Conservation (phyloP, 1,284 basidiomycete species). For the Apiotrichum gamsii region DNA sequence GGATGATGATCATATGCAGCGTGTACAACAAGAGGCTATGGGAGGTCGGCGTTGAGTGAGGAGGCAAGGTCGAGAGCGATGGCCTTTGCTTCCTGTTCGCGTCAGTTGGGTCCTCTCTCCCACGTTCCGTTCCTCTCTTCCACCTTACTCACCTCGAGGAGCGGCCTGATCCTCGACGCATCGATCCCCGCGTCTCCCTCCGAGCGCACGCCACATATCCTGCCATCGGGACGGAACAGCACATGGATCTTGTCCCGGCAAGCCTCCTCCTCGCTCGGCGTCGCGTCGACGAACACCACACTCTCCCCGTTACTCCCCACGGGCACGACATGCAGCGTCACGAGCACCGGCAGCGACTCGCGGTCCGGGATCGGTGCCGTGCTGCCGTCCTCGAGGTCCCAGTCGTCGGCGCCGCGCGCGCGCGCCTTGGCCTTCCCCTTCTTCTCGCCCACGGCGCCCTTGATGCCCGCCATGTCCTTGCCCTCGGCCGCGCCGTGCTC, state of each 20-base stretch:
- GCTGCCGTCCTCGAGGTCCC: slow-evolving; percentile 44
- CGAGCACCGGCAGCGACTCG: slow-evolving; percentile 38
- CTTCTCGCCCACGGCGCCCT: slow-evolving; percentile 37
- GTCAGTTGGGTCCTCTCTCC: neutral
- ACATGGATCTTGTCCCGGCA: slow-evolving; percentile 41
- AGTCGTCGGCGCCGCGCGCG: slow-evolving; percentile 41
- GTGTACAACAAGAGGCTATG: slow-evolving; percentile 10
- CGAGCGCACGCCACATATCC: slow-evolving; percentile 40
- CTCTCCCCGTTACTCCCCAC: slow-evolving; percentile 7
- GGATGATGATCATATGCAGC: too few species aligned
- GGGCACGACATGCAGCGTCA: slow-evolving; percentile 43
- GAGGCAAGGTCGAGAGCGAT: slow-evolving; percentile 11
- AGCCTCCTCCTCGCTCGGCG: slow-evolving; percentile 41
- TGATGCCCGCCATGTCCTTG: slow-evolving; percentile 35
- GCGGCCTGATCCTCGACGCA: slow-evolving; percentile 21
- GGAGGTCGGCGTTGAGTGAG: slow-evolving; percentile 14
- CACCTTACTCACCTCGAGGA: slow-evolving; percentile 21
- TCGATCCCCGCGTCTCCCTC: slow-evolving; percentile 40
- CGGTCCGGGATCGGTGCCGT: slow-evolving; percentile 23
- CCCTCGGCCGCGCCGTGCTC: slow-evolving; percentile 12
- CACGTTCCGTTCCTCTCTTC: neutral
- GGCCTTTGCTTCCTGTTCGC: slow-evolving; percentile 8
- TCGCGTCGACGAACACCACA: slow-evolving; percentile 41
- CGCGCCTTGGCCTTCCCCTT: slow-evolving; percentile 28
- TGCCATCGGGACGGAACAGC: slow-evolving; percentile 31